phyloP scores from a whole-genome alignment of 2,329 filamentous ascomycete genomes.

The Diaporthe batatas region DNA sequence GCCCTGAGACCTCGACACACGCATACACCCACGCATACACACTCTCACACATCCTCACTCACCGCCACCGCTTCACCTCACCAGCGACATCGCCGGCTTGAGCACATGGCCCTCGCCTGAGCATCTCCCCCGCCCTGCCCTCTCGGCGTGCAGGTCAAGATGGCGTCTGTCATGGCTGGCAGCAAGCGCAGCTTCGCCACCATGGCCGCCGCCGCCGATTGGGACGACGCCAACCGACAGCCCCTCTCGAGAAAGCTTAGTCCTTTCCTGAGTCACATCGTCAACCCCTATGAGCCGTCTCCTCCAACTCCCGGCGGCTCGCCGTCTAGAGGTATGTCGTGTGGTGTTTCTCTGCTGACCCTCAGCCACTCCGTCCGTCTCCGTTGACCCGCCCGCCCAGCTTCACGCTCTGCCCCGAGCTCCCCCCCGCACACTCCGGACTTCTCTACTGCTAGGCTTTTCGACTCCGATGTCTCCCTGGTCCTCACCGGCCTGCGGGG shows the following conservation, averaged over 20 bases:
- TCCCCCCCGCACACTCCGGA: slow-evolving; percentile 39
- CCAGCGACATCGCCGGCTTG: neutral
- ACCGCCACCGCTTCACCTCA: neutral
- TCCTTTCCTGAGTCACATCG: slow-evolving; percentile 22
- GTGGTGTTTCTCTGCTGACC: neutral
- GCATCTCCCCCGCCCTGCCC: neutral
- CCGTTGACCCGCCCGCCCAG: slow-evolving; percentile 27
- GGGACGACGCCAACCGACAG: slow-evolving; percentile 33
- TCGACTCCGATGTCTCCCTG: slow-evolving; percentile 75
- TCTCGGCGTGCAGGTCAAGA: slow-evolving; percentile 35
- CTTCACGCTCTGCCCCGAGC: slow-evolving; percentile 42
- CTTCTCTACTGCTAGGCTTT: slow-evolving; percentile 52
- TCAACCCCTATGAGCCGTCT: slow-evolving; percentile 7
- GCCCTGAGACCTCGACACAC: neutral
- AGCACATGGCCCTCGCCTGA: slow-evolving; percentile 16
- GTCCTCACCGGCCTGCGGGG: slow-evolving; percentile 80
- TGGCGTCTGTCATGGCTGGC: slow-evolving; percentile 44
- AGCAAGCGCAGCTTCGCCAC: slow-evolving; percentile 47
- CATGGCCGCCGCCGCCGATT: slow-evolving; percentile 43
- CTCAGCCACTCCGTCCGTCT: neutral
- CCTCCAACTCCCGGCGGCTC: slow-evolving; percentile 27
- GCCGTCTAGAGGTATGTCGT: slow-evolving; percentile 36
- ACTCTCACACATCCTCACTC: neutral
- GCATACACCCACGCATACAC: neutral
- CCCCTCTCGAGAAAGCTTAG: slow-evolving; percentile 21